Evolutionary conservation across 495 filamentous ascomycete genomes (phyloP), one percentile per base, ranked within the genome.

Genomic region (Hypoxylon cercidicola): DNA sequence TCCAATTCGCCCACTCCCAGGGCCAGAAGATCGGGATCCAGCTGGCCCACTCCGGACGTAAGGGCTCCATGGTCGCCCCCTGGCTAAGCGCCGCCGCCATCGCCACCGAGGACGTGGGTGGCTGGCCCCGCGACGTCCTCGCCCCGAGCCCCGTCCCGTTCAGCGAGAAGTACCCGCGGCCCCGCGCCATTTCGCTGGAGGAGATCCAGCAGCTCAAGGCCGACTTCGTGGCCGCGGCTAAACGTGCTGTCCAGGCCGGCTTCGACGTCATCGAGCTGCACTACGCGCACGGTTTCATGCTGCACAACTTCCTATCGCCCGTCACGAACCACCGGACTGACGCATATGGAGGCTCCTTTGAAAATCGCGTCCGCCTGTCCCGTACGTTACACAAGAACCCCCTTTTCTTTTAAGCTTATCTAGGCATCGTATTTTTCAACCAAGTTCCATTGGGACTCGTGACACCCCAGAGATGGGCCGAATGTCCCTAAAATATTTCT

Each of bases 31-130:
- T 91, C 46, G 90, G 81, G 23, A 88, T 93, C 56, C 91, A 95
- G 75, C 74, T 93, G 3, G 89, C 76, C 9, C 91, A 95, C 70
- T 89, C 90, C 0, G 91, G 91, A 0, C 77, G 90, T n/a, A 93
- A 93, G 67, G 88, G 86, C 0, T 84, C 78, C 47, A 88, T 84
- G 0, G 81, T 91, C 0, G 84, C 64, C 0, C 64, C 64, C 1
- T 68, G 47, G 48, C 35, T 68, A 0, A 45, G 37, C 49, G 19
- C 25, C 5, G 48, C 79, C 78, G 11, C 77, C 13, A 20, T 54
- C 5, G 65, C 65, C 1, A 55, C 79, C 3, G 69, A 73, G 21
- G 82, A 82, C 4, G 81, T 82, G 0, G 77, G 77, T 9, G 90
- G 89, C 10, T 93, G 90, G 90, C 88, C 88, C 0, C 79, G 84